Evolutionary conservation across 768 basidiomycete species (phyloP).

Genomic region (Psilocybe azurescens): DNA sequence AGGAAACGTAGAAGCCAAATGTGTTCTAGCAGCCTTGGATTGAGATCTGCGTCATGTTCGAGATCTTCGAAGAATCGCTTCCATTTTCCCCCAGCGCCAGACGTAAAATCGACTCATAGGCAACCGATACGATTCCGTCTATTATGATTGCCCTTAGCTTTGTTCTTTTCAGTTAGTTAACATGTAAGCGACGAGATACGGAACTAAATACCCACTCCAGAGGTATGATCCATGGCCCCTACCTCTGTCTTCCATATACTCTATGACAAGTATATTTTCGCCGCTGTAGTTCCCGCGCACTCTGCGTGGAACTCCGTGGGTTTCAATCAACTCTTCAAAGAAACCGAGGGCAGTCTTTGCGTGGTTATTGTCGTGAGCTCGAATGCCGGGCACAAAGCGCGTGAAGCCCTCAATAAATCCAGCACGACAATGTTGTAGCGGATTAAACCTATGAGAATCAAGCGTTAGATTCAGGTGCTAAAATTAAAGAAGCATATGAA

Average conservation of each 20-base stretch:
- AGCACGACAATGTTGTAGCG: neutral
- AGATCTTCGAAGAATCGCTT: neutral
- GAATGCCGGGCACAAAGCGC: neutral
- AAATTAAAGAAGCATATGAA: neutral
- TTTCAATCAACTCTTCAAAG: neutral
- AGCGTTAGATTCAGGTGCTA: neutral
- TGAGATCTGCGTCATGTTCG: constrained; percentile 26
- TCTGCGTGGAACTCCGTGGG: neutral
- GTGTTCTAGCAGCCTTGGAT: constrained; percentile 30
- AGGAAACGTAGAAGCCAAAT: constrained; percentile 47
- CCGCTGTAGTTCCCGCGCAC: neutral
- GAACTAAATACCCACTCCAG: neutral
- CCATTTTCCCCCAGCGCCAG: neutral
- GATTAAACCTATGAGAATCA: neutral
- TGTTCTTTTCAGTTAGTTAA: too few species aligned
- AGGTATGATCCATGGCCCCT: neutral
- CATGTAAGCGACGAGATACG: neutral
- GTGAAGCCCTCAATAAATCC: neutral
- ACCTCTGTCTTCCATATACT: neutral
- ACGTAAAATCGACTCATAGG: neutral
- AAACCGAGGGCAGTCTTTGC: neutral
- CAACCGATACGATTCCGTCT: constrained; percentile 5
- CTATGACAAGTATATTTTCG: neutral
- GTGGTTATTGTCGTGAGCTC: neutral
- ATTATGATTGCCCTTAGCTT: constrained; percentile 10